Conservation (phyloP, 78 protist species). For the Guillardia theta region DNA sequence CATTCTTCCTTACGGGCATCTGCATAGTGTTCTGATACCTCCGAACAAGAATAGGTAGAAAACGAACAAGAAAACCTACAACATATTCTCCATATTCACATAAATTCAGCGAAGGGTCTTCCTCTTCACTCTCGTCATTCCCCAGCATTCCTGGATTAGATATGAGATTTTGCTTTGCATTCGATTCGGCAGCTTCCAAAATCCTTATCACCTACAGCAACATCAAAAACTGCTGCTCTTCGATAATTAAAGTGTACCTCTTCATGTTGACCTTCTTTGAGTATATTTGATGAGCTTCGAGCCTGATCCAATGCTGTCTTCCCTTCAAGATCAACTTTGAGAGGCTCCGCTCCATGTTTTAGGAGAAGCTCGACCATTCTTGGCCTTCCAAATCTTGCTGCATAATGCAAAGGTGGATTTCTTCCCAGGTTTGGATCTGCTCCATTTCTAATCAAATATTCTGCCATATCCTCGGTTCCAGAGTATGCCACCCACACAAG, state of each 20-base stretch:
- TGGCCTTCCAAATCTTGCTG: constrained; percentile 8
- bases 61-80: background rate
- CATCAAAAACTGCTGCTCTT: too few relatives aligned
- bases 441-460: background rate
- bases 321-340: background rate
- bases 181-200: background rate
- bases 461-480: background rate
- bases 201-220: background rate
- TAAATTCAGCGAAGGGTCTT: too few relatives aligned
- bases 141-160: too few relatives aligned
- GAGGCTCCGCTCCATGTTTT: background rate
- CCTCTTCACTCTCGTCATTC: too few relatives aligned
- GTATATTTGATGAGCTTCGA: background rate
- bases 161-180: background rate
- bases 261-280: background rate
- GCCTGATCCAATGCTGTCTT: constrained; percentile 37
- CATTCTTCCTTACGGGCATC: background rate
- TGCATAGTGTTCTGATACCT: background rate
- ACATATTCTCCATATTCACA: background rate
- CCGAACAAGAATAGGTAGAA: background rate
- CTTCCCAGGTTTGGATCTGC: background rate
- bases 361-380: background rate
- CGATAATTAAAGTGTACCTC: background rate
- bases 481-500: constrained; percentile 34
- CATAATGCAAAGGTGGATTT: constrained; percentile 5